Evolutionary conservation across 805 yeast species (phyloP).

Genomic region (Lipomyces lipofer): DNA sequence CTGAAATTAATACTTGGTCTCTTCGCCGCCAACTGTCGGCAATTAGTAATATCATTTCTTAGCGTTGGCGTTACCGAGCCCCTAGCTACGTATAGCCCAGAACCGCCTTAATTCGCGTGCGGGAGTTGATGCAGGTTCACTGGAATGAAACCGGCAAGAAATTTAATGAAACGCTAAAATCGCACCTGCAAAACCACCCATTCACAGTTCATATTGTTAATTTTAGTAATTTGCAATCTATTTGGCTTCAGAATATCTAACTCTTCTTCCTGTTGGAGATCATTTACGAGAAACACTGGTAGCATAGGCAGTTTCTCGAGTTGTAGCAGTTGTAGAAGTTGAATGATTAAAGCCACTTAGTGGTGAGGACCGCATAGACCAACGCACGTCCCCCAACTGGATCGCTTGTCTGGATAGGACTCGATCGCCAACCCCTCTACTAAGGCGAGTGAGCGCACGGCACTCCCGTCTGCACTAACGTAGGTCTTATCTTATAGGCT

Average conservation of each 20-base stretch:
- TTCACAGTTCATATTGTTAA: not conserved
- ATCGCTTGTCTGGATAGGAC: no score
- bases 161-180: not conserved
- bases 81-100: not conserved
- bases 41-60: no score
- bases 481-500: no score
- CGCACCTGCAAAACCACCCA: not conserved
- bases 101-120: not conserved
- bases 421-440: no score
- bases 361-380: no score
- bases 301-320: no score
- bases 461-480: no score
- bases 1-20: not conserved
- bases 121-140: not conserved
- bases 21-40: not conserved
- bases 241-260: not conserved
- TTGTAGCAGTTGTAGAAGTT: no score
- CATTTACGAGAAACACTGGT: not conserved
- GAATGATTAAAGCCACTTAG: no score
- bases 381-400: no score
- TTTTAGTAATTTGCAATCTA: not conserved
- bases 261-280: not conserved
- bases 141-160: not conserved
- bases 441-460: no score
- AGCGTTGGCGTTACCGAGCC: not conserved